phyloP scores from a whole-genome alignment of 1,284 basidiomycete genomes.

The Cutaneotrichosporon cavernicola region DNA sequence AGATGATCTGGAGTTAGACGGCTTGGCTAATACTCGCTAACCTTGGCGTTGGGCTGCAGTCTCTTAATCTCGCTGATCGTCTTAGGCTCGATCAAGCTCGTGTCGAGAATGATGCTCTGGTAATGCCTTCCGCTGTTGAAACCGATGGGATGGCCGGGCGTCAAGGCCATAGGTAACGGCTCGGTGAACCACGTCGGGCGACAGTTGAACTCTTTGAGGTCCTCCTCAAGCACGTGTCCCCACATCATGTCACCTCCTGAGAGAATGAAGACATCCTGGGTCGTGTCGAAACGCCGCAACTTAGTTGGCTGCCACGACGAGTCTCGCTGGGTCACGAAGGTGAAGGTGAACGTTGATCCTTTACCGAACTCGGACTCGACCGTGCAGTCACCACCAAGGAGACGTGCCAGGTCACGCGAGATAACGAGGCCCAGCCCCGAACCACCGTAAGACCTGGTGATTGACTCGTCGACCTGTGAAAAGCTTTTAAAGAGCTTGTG shows the following conservation, averaged over 20 bases:
- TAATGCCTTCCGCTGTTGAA: slow-evolving; percentile 27
- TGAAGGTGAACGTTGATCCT: slow-evolving; percentile 49
- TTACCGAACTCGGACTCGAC: slow-evolving; percentile 47
- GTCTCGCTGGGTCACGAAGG: slow-evolving; percentile 35
- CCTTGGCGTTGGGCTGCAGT: slow-evolving; percentile 37
- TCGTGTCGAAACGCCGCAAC: slow-evolving; percentile 14
- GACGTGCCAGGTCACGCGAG: slow-evolving; percentile 41
- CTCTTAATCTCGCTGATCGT: slow-evolving; percentile 25
- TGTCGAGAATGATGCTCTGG: slow-evolving; percentile 36
- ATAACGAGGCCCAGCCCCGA: slow-evolving; percentile 50
- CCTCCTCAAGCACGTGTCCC: slow-evolving; percentile 38
- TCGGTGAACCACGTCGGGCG: slow-evolving; percentile 36
- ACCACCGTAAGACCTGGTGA: slow-evolving; percentile 47
- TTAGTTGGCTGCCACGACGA: slow-evolving; percentile 17
- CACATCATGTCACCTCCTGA: slow-evolving; percentile 27
- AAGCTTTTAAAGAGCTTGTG: slow-evolving; percentile 50
- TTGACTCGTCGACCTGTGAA: slow-evolving; percentile 49
- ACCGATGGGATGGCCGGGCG: slow-evolving; percentile 27
- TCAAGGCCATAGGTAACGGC: slow-evolving; percentile 23
- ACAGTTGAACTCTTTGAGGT: slow-evolving; percentile 34
- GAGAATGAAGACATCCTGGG: slow-evolving; percentile 32
- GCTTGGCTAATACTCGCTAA: slow-evolving; percentile 7
- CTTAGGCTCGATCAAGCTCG: slow-evolving; percentile 21
- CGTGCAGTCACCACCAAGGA: slow-evolving; percentile 49
- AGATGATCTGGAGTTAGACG: slow-evolving; percentile 30